Conservation (phyloP, 345 rosid species). For the Erucastrum elatum region DNA sequence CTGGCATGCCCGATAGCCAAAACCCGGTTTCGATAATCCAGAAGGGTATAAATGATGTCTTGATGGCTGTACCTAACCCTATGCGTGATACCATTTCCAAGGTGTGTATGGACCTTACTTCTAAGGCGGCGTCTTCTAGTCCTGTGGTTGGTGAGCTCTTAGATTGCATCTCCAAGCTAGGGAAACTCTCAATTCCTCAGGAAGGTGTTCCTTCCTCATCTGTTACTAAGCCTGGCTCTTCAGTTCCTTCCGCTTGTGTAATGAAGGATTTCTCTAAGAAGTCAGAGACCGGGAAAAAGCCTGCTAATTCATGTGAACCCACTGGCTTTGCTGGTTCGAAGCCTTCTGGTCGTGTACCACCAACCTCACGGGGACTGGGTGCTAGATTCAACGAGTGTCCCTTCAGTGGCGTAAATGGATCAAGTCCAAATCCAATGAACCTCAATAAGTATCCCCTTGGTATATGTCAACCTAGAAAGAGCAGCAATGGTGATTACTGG, state of each 20-base stretch:
- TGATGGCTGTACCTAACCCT: conserved; percentile 68
- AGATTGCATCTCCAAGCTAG: conserved; percentile 42
- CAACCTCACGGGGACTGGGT: conserved; percentile 18
- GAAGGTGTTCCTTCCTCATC: not conserved
- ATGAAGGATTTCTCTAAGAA: conserved; percentile 32
- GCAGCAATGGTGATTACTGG: conserved; percentile 36
- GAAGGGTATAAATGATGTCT: conserved; percentile 48
- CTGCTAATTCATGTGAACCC: conserved; percentile 16
- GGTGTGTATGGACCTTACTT: conserved; percentile 57
- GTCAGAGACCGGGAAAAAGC: conserved; percentile 20
- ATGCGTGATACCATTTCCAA: conserved; percentile 51
- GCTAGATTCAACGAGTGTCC: conserved; percentile 52
- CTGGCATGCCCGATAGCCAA: conserved; percentile 47
- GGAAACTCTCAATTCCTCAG: conserved; percentile 20
- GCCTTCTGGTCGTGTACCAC: conserved; percentile 17
- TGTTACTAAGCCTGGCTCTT: conserved; percentile 28
- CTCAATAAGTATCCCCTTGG: conserved; percentile 24
- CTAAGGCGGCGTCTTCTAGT: conserved; percentile 54
- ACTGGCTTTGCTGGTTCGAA: conserved; percentile 13
- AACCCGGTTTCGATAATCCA: conserved; percentile 47
- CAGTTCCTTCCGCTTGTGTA: conserved; percentile 28
- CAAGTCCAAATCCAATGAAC: not conserved
- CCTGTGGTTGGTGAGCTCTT: conserved; percentile 40
- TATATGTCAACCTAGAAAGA: conserved; percentile 34
- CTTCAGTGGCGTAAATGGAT: conserved; percentile 49